Conservation (phyloP, 208 protist species). For the Leishmania braziliensis region DNA sequence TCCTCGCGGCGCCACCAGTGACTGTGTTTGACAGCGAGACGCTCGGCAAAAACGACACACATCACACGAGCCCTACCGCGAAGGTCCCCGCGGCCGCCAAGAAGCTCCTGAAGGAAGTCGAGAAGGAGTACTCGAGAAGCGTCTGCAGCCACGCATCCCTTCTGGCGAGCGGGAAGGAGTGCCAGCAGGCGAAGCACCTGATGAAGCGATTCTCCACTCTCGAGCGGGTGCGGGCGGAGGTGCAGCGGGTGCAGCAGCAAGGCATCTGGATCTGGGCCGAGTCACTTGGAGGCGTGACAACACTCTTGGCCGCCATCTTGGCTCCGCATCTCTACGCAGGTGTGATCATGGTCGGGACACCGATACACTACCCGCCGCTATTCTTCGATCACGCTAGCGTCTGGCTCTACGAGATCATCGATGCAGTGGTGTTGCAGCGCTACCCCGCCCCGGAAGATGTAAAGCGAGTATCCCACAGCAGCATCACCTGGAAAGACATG, state of each 20-base stretch:
- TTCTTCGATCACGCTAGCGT: conserved; percentile 67
- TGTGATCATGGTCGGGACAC: conserved; percentile 65
- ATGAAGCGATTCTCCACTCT: conserved; percentile 44
- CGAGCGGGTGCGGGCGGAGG: conserved; percentile 54
- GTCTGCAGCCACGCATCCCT: conserved; percentile 33
- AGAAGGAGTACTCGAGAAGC: conserved; percentile 46
- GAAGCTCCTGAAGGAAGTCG: conserved; percentile 31
- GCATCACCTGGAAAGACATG: conserved; percentile 28
- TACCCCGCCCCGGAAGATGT: conserved; percentile 15
- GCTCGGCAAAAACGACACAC: conserved; percentile 10
- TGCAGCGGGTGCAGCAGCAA: conserved; percentile 34
- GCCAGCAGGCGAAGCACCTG: conserved; percentile 35
- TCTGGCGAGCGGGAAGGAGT: conserved; percentile 13
- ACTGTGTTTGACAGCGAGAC: conserved; percentile 12
- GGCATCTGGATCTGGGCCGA: conserved; percentile 82
- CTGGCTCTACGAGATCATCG: conserved; percentile 50
- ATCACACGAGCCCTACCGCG: neutral
- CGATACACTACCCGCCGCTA: conserved; percentile 67
- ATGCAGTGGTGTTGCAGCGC: conserved; percentile 36
- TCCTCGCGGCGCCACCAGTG: conserved; percentile 24
- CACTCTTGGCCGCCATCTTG: conserved; percentile 55
- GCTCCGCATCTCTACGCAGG: conserved; percentile 66
- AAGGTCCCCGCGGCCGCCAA: conserved; percentile 13
- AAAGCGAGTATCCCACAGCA: neutral
- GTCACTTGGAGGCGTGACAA: conserved; percentile 69